Conservation (phyloP, 768 basidiomycete genomes). For the Porphyrellus cyaneotinctus region DNA sequence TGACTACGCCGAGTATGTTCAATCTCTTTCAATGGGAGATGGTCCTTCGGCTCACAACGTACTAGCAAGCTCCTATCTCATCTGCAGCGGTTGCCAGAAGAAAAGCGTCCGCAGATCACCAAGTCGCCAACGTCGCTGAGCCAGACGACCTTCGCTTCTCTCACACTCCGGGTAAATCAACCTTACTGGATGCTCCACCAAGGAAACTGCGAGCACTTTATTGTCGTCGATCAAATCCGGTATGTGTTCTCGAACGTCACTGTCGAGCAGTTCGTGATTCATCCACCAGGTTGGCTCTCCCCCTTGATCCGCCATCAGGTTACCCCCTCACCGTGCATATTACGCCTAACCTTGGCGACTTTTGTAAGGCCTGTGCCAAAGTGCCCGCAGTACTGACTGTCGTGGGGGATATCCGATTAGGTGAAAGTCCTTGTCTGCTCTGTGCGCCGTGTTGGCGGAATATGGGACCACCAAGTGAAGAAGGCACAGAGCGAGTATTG, state of each 20-base stretch:
- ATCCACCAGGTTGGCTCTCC: constrained; percentile 50
- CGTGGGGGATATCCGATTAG: constrained; percentile 66
- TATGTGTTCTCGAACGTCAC: constrained; percentile 15
- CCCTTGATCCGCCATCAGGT: constrained; percentile 48
- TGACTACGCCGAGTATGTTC: constrained; percentile 58
- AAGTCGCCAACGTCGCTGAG: constrained; percentile 43
- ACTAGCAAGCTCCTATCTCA: constrained; percentile 47
- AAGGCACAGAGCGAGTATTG: constrained; percentile 36
- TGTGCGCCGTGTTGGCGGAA: constrained; percentile 71
- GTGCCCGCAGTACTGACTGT: constrained; percentile 68
- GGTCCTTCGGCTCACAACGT: not conserved
- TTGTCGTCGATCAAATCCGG: constrained; percentile 74
- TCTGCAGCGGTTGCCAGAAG: constrained; percentile 31
- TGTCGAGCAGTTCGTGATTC: constrained; percentile 5
- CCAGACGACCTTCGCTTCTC: constrained; percentile 48
- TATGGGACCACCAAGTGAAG: constrained; percentile 54
- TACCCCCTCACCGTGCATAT: constrained; percentile 70
- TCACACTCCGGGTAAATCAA: constrained; percentile 60
- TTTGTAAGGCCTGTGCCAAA: constrained; percentile 67
- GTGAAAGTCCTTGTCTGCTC: constrained; percentile 72
- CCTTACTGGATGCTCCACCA: constrained; percentile 82
- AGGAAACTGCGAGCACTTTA: constrained; percentile 79
- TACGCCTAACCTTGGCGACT: constrained; percentile 54
- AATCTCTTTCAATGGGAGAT: not conserved
- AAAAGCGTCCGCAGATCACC: constrained; percentile 28